Percentiles rank a stretch among this genome's conserved stretches.
These are phyloP conservation scores for Phialophora expanda DNA, from an alignment of 2,329 filamentous ascomycete genomes.

Conservation along the genomic window DNA sequence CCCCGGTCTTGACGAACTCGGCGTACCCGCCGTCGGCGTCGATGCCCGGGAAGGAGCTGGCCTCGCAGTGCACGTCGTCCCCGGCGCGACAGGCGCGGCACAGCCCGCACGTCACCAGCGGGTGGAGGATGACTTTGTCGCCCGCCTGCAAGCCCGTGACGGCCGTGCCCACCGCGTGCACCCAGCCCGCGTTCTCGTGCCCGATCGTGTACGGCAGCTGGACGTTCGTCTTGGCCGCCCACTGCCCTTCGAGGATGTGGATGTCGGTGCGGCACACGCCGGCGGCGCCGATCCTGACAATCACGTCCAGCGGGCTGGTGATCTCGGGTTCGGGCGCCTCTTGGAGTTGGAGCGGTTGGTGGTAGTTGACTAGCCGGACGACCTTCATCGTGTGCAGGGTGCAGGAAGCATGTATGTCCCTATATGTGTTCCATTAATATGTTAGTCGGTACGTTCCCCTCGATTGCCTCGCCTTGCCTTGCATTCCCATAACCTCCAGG, in stretches of 20 bases:
- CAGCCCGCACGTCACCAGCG: conserved; percentile 27
- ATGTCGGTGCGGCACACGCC: conserved; percentile 31
- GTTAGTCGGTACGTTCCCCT: too few species aligned
- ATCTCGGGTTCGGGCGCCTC: conserved; percentile 22
- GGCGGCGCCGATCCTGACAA: conserved; percentile 31
- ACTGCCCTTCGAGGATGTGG: conserved; percentile 33
- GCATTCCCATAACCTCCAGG: too few species aligned
- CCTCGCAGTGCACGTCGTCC: conserved; percentile 31
- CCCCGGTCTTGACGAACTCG: conserved; percentile 25
- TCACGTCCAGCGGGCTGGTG: conserved; percentile 28
- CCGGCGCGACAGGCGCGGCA: conserved; percentile 28
- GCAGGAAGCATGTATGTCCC: not conserved
- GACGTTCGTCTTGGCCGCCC: conserved; percentile 26
- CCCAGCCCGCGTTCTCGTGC: conserved; percentile 30
- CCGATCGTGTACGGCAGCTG: conserved; percentile 30
- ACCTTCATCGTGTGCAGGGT: conserved; percentile 22
- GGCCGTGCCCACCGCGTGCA: conserved; percentile 17
- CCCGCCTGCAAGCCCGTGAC: conserved; percentile 17
- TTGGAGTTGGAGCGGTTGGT: conserved; percentile 25
- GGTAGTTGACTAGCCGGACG: conserved; percentile 30
- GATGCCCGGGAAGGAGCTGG: conserved; percentile 23
- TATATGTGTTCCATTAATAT: too few species aligned
- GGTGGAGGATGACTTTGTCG: conserved; percentile 31
- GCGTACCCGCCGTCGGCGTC: conserved; percentile 28
- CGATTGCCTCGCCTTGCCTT: too few species aligned